Evolutionary conservation across 2,329 filamentous ascomycete genomes (phyloP).

Genomic region (Pseudogymnoascus sp.): DNA sequence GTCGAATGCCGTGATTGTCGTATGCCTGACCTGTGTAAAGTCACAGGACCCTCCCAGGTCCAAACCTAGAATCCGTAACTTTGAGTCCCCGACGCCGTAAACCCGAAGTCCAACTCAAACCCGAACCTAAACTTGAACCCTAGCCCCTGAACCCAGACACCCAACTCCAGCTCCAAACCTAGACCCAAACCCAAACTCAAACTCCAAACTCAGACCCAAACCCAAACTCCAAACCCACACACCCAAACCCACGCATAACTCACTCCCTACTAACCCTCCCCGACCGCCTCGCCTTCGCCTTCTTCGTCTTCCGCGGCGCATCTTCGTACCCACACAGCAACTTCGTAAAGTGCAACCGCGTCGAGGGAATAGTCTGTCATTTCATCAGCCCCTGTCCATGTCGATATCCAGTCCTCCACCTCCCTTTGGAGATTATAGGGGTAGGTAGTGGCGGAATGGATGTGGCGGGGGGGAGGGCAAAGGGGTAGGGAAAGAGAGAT

Average conservation of each 20-base stretch:
- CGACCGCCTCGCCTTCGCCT: constrained; percentile 7
- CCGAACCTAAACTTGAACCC: not conserved
- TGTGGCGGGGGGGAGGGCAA: not conserved
- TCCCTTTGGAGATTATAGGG: no score
- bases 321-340: constrained; percentile 46
- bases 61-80: not conserved
- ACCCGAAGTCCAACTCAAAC: no score
- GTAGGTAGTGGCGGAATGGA: no score
- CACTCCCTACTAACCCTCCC: not conserved
- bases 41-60: not conserved
- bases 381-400: no score
- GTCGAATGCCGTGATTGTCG: not conserved
- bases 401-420: no score
- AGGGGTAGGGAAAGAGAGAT: not conserved
- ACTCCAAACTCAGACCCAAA: no score
- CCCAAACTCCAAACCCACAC: not conserved
- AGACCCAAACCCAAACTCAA: no score
- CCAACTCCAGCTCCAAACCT: not conserved
- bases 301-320: constrained; percentile 10
- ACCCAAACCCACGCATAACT: not conserved
- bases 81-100: no score
- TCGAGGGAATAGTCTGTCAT: constrained; percentile 44
- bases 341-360: constrained; percentile 46
- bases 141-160: not conserved
- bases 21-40: not conserved